Conservation (phyloP, 148 eudicot genomes). For the Oxyria digyna region DNA sequence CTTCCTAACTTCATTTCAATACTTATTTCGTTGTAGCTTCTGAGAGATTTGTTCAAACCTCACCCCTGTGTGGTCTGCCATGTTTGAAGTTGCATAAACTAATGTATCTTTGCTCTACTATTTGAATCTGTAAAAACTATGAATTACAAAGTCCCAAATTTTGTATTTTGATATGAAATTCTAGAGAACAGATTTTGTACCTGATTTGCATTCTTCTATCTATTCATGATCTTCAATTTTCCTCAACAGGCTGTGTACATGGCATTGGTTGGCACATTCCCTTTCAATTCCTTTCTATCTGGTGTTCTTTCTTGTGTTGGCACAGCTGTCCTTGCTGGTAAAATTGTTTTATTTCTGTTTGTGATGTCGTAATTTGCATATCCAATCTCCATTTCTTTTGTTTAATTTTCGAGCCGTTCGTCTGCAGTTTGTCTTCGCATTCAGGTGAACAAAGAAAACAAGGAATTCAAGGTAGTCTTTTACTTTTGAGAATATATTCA, state of each 20-base stretch:
- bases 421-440: constrained; percentile 51
- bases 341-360: neutral
- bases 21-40: neutral
- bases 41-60: neutral
- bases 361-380: neutral
- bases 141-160: neutral
- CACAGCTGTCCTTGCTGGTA: constrained; percentile 68
- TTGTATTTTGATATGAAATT: neutral
- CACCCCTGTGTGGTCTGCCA: neutral
- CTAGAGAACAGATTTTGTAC: neutral
- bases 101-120: neutral
- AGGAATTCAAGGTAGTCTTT: constrained; percentile 56
- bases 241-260: constrained; percentile 46
- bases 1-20: too few relatives aligned
- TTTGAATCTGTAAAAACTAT: neutral
- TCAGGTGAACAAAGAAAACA: constrained; percentile 74
- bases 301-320: constrained; percentile 67
- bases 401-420: neutral
- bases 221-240: neutral
- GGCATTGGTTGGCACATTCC: constrained; percentile 65
- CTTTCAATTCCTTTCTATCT: constrained; percentile 68
- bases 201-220: neutral
- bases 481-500: neutral
- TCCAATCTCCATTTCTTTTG: neutral
- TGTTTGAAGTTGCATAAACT: neutral